phyloP scores from a whole-genome alignment of 176 grass and related monocot genomes.

The Chloris gayana region DNA sequence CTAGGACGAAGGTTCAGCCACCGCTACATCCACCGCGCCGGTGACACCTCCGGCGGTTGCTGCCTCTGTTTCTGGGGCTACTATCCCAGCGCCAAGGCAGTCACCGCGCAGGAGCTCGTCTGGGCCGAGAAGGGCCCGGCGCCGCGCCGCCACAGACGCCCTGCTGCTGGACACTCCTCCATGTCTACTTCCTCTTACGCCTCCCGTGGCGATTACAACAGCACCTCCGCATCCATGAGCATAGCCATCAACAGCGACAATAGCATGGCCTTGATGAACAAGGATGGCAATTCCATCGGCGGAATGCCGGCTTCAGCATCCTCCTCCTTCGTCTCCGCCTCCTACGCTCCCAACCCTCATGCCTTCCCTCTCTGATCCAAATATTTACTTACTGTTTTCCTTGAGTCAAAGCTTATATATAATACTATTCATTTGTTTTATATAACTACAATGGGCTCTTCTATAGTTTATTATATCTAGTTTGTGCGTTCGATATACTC shows the following conservation, averaged over 20 bases:
- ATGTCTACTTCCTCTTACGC: slow-evolving; percentile 26
- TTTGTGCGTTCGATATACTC: no score
- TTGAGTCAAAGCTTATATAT: no score
- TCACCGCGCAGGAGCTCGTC: slow-evolving; percentile 60
- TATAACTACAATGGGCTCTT: no score
- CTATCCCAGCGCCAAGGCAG: slow-evolving; percentile 22
- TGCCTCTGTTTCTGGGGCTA: slow-evolving; percentile 31
- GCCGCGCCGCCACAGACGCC: slow-evolving; percentile 19
- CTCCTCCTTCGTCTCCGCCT: slow-evolving; percentile 33
- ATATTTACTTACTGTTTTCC: no score
- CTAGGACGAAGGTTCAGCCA: slow-evolving; percentile 66
- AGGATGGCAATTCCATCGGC: background rate
- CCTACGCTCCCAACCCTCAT: slow-evolving; percentile 41
- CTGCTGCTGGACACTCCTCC: background rate
- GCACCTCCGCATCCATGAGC: slow-evolving; percentile 39
- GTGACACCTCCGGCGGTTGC: slow-evolving; percentile 10
- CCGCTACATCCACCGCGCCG: slow-evolving; percentile 66
- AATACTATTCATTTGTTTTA: no score
- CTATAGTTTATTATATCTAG: no score
- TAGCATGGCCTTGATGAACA: background rate
- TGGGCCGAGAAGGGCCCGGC: slow-evolving; percentile 72
- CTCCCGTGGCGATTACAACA: slow-evolving; percentile 1
- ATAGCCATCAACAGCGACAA: slow-evolving; percentile 39
- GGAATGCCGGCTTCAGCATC: slow-evolving; percentile 27
- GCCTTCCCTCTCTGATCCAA: slow-evolving; percentile 43